These are phyloP conservation scores for Nannochloropsis gaditana DNA, from an alignment of 108 stramenopile species.

Conservation along the genomic window DNA sequence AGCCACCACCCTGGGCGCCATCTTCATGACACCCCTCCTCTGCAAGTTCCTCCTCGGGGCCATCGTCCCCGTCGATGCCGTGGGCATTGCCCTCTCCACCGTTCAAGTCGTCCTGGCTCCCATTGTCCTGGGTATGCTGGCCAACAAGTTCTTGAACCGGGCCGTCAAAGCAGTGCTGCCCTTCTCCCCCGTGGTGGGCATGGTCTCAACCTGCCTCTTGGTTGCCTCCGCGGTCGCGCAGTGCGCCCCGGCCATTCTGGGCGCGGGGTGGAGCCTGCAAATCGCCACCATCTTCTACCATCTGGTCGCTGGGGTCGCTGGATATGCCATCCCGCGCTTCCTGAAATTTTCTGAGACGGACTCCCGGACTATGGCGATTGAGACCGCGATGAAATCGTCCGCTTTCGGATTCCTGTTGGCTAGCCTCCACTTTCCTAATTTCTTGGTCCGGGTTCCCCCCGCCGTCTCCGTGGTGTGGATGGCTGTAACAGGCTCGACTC, in stretches of 20 bases:
- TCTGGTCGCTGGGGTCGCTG: conserved; percentile 82
- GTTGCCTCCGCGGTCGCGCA: conserved; percentile 92
- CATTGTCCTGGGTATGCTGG: conserved; percentile 84
- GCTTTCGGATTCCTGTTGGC: conserved; percentile 95
- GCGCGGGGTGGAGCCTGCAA: conserved; percentile 56
- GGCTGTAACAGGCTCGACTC: conserved; percentile 82
- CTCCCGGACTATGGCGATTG: conserved; percentile 95
- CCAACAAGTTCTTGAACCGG: conserved; percentile 83
- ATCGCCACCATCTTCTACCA: conserved; percentile 82
- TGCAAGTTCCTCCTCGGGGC: conserved; percentile 85
- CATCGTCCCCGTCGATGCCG: conserved; percentile 91
- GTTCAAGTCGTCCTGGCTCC: conserved; percentile 93
- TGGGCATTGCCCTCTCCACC: conserved; percentile 85
- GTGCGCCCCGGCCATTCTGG: conserved; percentile 72
- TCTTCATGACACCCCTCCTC: conserved; percentile 92
- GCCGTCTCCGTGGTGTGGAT: conserved; percentile 96
- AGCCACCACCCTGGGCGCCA: conserved; percentile 90
- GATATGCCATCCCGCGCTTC: conserved; percentile 70
- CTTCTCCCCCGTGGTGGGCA: conserved; percentile 87
- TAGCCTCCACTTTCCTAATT: conserved; percentile 90
- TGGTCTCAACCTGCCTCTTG: conserved; percentile 85
- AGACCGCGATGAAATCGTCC: conserved; percentile 94
- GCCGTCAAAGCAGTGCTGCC: conserved; percentile 81
- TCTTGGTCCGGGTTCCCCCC: conserved; percentile 85
- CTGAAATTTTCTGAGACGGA: conserved; percentile 81